A percentile compares a stretch with the other conserved stretches of the same genome.
These are phyloP conservation scores for Mycena rebaudengoi DNA, from an alignment of 768 basidiomycete genomes.

Conservation along the genomic window DNA sequence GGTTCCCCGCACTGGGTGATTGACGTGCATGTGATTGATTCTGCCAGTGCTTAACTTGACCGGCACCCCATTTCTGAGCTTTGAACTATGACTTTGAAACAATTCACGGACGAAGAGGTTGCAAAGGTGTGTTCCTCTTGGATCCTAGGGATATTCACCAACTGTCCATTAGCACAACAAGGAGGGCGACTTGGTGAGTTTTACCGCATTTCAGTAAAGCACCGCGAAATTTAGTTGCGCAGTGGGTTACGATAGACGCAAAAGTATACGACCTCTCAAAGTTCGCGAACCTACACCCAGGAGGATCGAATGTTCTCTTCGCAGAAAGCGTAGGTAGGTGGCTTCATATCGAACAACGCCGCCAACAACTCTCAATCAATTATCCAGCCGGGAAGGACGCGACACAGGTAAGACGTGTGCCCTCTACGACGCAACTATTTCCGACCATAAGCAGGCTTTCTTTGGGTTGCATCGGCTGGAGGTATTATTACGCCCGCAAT, in stretches of 20 bases:
- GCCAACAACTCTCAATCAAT: not conserved
- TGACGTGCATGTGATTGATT: too few species aligned
- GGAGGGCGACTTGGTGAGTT: slow-evolving; percentile 78
- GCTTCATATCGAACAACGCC: not conserved
- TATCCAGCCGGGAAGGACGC: slow-evolving; percentile 72
- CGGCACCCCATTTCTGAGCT: too few species aligned
- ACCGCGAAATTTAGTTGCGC: slow-evolving; percentile 4
- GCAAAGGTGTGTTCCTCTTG: slow-evolving; percentile 11
- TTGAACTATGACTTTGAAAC: slow-evolving; percentile 9
- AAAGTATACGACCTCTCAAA: slow-evolving; percentile 85
- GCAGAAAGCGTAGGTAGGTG: slow-evolving; percentile 70
- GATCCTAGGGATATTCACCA: not conserved
- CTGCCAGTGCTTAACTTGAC: too few species aligned
- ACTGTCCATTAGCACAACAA: slow-evolving; percentile 75
- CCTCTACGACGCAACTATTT: not conserved
- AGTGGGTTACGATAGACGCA: slow-evolving; percentile 87
- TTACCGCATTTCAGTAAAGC: not conserved
- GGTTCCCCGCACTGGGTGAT: too few species aligned
- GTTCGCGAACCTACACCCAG: slow-evolving; percentile 86
- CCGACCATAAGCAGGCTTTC: slow-evolving; percentile 57
- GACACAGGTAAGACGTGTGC: slow-evolving; percentile 55
- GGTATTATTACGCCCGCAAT: slow-evolving; percentile 78
- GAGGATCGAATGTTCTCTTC: slow-evolving; percentile 79
- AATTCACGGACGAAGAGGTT: slow-evolving; percentile 26
- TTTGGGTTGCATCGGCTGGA: slow-evolving; percentile 88